Percentiles rank a stretch among this genome's conserved stretches.
phyloP scores from a whole-genome alignment of 2,329 filamentous ascomycete genomes.

The Colletotrichum cordylinicola region DNA sequence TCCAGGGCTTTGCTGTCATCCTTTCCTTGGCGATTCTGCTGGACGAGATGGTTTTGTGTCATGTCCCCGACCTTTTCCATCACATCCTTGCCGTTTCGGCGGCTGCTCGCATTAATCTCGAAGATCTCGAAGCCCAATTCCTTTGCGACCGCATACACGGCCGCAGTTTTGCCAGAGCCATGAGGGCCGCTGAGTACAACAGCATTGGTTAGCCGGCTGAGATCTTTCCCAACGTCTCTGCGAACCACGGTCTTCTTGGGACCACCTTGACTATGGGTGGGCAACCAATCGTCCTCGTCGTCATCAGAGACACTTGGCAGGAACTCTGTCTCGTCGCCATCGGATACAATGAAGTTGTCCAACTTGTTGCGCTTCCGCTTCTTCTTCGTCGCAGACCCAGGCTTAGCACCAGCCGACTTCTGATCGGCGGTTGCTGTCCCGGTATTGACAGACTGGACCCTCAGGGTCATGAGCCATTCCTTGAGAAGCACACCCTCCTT shows the following conservation, averaged over 20 bases:
- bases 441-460: conserved; percentile 77
- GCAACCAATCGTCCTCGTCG: conserved; percentile 42
- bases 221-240: conserved; percentile 47
- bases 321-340: conserved; percentile 75
- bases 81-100: conserved; percentile 88
- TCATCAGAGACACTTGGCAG: conserved; percentile 74
- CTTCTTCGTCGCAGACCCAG: conserved; percentile 50
- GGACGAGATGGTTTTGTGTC: conserved; percentile 92
- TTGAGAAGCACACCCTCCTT: conserved; percentile 74
- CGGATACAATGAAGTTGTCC: conserved; percentile 81
- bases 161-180: conserved; percentile 92
- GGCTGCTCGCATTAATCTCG: conserved; percentile 86
- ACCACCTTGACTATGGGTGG: conserved; percentile 45
- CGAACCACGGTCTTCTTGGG: conserved; percentile 61
- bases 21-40: conserved; percentile 46
- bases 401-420: conserved; percentile 31
- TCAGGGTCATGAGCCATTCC: conserved; percentile 81
- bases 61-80: conserved; percentile 94
- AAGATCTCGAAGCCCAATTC: conserved; percentile 95
- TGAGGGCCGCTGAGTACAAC: conserved; percentile 89
- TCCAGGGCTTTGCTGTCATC: conserved; percentile 36
- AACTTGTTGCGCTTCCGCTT: conserved; percentile 76
- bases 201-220: conserved; percentile 68
- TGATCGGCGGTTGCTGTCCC: conserved; percentile 46
- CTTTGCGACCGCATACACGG: conserved; percentile 89